Percentiles rank a stretch among this genome's conserved stretches.
Evolutionary conservation across 148 eudicot species (phyloP).

Genomic region (Rhododendron mucronatum): DNA sequence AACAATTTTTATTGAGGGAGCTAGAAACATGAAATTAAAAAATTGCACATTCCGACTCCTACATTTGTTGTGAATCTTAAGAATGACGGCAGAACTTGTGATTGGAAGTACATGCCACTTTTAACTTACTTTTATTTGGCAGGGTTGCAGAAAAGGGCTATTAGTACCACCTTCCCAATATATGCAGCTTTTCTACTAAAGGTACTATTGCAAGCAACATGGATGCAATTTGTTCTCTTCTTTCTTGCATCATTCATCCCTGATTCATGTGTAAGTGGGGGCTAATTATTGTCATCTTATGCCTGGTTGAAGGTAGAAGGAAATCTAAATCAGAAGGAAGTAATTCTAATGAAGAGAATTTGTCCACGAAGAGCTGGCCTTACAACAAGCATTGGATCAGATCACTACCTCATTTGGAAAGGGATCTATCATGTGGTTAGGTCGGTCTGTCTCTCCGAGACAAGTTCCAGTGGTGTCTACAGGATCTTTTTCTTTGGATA

Average conservation of each 20-base stretch:
- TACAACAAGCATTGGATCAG: slow-evolving; percentile 82
- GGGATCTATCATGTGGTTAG: slow-evolving; percentile 98
- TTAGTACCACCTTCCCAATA: slow-evolving; percentile 16
- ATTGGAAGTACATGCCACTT: background rate
- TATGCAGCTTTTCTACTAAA: slow-evolving; percentile 27
- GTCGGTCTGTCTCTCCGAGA: slow-evolving; percentile 50
- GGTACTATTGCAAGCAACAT: slow-evolving; percentile 18
- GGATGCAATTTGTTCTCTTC: background rate
- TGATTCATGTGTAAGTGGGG: background rate
- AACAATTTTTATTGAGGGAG: background rate
- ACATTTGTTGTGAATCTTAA: background rate
- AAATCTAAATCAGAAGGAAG: slow-evolving; percentile 73
- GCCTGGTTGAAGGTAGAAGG: slow-evolving; percentile 48
- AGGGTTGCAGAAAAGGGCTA: slow-evolving; percentile 26
- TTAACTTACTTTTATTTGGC: slow-evolving; percentile 4
- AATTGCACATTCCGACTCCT: background rate
- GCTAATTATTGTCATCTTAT: background rate
- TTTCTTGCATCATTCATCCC: background rate
- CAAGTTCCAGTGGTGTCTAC: slow-evolving; percentile 88
- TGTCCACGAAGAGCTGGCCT: slow-evolving; percentile 81
- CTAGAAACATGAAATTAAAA: background rate
- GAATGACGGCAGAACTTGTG: background rate
- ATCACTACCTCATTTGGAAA: slow-evolving; percentile 80
- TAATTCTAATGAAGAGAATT: slow-evolving; percentile 71
- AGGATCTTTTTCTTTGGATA: slow-evolving; percentile 81